phyloP scores from a whole-genome alignment of 495 filamentous ascomycete species.

The Cetradonia linearis region DNA sequence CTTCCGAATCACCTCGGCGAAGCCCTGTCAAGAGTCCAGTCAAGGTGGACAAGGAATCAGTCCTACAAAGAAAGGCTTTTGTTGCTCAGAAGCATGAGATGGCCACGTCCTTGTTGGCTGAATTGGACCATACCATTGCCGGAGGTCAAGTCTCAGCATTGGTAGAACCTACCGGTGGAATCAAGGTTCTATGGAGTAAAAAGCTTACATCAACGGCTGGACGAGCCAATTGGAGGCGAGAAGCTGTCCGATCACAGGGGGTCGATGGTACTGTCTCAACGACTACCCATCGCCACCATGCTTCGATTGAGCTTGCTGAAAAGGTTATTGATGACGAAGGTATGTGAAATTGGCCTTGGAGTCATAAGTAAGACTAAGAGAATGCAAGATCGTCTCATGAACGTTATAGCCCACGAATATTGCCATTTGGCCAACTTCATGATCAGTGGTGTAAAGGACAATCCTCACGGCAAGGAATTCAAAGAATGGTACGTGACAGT shows the following conservation, averaged over 20 bases:
- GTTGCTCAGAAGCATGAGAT: constrained; percentile 53
- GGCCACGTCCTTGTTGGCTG: constrained; percentile 56
- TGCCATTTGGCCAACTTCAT: constrained; percentile 89
- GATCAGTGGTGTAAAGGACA: constrained; percentile 52
- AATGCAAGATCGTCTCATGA: constrained; percentile 54
- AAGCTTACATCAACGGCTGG: constrained; percentile 81
- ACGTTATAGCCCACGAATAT: constrained; percentile 88
- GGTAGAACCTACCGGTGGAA: constrained; percentile 58
- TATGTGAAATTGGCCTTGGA: constrained; percentile 1
- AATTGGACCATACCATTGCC: constrained; percentile 62
- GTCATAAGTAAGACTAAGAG: constrained; percentile 3
- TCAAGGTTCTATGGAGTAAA: constrained; percentile 73
- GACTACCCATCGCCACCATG: constrained; percentile 46
- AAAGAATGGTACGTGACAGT: constrained; percentile 49
- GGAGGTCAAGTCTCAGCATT: constrained; percentile 49
- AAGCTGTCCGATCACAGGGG: constrained; percentile 36
- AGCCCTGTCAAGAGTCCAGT: constrained; percentile 31
- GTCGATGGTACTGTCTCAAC: constrained; percentile 19
- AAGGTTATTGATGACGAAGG: constrained; percentile 68
- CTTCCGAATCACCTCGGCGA: constrained; percentile 17
- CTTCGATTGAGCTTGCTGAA: constrained; percentile 75
- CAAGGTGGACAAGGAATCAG: constrained; percentile 37
- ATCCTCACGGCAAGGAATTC: constrained; percentile 77
- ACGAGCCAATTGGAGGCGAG: constrained; percentile 68
- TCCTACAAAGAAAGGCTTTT: constrained; percentile 51